A percentile compares a stretch with the other conserved stretches of the same genome.
Evolutionary conservation across 306 rosid genomes (phyloP).

Genomic region (Alnus rubra): DNA sequence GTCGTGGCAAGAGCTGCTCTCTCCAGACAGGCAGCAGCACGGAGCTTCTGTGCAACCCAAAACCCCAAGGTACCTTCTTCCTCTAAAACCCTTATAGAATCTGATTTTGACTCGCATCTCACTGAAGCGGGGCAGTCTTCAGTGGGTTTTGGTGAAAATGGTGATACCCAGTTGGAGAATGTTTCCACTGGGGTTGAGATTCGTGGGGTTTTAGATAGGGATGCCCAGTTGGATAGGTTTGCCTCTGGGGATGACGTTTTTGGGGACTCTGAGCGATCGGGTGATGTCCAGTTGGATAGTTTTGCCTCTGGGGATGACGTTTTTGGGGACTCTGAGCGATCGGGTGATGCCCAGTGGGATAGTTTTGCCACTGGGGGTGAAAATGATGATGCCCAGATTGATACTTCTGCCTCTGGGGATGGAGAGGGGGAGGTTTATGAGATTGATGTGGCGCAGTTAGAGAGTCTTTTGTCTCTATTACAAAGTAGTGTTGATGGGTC

Average conservation of each 20-base stretch:
- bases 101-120: conserved; percentile 13
- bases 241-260: conserved; percentile 18
- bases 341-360: conserved; percentile 2
- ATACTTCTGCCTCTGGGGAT: neutral
- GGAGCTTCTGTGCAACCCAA: conserved; percentile 17
- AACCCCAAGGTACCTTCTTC: conserved; percentile 32
- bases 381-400: conserved; percentile 11
- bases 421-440: conserved; percentile 35
- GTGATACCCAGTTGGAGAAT: conserved; percentile 6
- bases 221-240: conserved; percentile 1
- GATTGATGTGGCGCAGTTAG: conserved; percentile 53
- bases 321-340: conserved; percentile 20
- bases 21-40: conserved; percentile 9
- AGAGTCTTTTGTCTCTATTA: conserved; percentile 49
- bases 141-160: conserved; percentile 18
- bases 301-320: conserved; percentile 20
- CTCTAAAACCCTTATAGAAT: conserved; percentile 12
- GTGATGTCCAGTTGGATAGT: conserved; percentile 6
- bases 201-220: conserved; percentile 1
- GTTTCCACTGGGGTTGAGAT: conserved; percentile 9
- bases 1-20: conserved; percentile 32
- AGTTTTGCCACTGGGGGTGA: conserved; percentile 19
- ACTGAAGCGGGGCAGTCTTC: conserved; percentile 19
- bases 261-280: conserved; percentile 18
- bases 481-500: conserved; percentile 48